Evolutionary conservation across 805 yeast genomes (phyloP).

Genomic region (Phaffomyces opuntiae): DNA sequence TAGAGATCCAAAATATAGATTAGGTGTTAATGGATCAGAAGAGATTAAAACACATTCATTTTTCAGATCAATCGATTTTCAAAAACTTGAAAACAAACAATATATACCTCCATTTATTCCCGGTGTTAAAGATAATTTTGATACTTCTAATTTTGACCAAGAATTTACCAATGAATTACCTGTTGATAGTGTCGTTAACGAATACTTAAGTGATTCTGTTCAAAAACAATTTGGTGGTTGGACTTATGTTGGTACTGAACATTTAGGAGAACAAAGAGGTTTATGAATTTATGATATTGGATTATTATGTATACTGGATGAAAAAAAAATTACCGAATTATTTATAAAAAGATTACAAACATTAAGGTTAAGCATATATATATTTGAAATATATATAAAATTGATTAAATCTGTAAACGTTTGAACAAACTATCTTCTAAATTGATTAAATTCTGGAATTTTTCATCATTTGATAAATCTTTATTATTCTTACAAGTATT

Average conservation of each 20-base stretch:
- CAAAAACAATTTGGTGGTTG: constrained; percentile 98
- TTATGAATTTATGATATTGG: background rate
- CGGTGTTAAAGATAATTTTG: constrained; percentile 74
- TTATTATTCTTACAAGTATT: background rate
- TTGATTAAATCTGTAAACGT: background rate
- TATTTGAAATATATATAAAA: background rate
- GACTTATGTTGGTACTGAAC: constrained; percentile 81
- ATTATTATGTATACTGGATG: background rate
- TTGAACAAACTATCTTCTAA: constrained; percentile 7
- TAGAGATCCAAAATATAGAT: constrained; percentile 77
- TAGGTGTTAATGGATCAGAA: constrained; percentile 73
- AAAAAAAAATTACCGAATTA: too few relatives aligned
- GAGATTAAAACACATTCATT: constrained; percentile 82
- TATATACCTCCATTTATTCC: constrained; percentile 97
- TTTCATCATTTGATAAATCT: constrained; percentile 4
- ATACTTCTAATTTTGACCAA: constrained; percentile 88
- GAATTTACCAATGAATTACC: constrained; percentile 92
- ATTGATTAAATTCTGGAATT: constrained; percentile 3
- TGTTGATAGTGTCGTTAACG: constrained; percentile 91
- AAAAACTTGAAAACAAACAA: constrained; percentile 70
- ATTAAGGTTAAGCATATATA: background rate
- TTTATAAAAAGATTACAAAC: too few relatives aligned
- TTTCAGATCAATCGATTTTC: constrained; percentile 88
- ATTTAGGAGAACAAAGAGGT: constrained; percentile 26
- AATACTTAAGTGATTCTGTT: constrained; percentile 85